phyloP scores from a whole-genome alignment of 148 eudicot genomes.

The Diospyros kaki region DNA sequence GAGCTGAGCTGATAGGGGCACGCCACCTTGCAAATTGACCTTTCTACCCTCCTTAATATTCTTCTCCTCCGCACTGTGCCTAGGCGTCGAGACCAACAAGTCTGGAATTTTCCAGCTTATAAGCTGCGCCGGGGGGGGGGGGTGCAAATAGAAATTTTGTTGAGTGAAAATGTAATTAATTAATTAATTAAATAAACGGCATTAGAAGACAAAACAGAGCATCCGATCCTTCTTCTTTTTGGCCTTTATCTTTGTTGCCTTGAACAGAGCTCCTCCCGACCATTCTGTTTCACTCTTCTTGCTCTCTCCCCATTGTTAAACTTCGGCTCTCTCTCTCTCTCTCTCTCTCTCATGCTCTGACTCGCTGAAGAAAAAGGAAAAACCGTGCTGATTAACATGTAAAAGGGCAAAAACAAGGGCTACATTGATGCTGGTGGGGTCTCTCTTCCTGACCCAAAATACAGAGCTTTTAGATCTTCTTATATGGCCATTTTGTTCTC shows the following conservation, averaged over 20 bases:
- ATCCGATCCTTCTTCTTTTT: conserved; percentile 10
- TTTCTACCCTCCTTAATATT: too few species aligned
- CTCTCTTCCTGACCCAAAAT: conserved; percentile 4
- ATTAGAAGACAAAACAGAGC: conserved; percentile 8
- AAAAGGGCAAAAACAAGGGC: conserved; percentile 7
- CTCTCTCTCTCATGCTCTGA: conserved; percentile 9
- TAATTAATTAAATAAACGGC: conserved; percentile 7
- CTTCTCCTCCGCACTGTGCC: too few species aligned
- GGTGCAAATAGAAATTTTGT: neutral
- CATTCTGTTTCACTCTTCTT: conserved; percentile 11
- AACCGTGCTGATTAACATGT: conserved; percentile 10
- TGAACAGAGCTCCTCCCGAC: conserved; percentile 35
- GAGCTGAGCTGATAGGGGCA: neutral
- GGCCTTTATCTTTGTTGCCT: conserved; percentile 15
- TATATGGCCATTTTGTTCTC: neutral
- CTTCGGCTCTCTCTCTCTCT: neutral
- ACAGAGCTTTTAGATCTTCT: neutral
- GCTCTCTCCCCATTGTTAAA: neutral
- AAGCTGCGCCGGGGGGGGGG: too few species aligned
- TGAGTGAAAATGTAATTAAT: neutral
- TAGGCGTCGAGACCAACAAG: too few species aligned
- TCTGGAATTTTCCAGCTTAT: too few species aligned
- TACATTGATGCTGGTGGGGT: neutral
- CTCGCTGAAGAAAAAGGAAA: conserved; percentile 9
- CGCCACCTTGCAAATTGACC: neutral